Percentiles rank a stretch among this genome's conserved stretches.
phyloP scores from a whole-genome alignment of 257 asterid genomes.

The Salvia hispanica region DNA sequence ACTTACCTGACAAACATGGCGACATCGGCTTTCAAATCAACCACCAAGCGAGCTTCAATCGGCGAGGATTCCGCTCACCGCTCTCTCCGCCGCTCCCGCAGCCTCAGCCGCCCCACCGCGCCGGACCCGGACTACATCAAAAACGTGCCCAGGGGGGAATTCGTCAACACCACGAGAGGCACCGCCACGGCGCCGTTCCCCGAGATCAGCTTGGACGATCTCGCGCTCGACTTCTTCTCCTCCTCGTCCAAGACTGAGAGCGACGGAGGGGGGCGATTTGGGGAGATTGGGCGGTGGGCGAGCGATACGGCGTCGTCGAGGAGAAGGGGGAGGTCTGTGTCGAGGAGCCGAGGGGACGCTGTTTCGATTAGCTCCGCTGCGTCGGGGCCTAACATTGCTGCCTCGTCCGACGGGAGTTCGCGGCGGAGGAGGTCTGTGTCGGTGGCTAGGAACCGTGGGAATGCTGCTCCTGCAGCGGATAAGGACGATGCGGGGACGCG shows the following conservation, averaged over 20 bases:
- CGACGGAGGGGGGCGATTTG: constrained; percentile 44
- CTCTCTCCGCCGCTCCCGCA: constrained; percentile 51
- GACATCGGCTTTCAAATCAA: constrained; percentile 79
- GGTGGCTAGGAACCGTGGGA: constrained; percentile 46
- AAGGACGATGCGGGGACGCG: constrained; percentile 22
- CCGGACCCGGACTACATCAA: constrained; percentile 47
- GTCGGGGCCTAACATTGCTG: constrained; percentile 19
- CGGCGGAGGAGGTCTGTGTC: constrained; percentile 61
- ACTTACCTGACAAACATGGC: constrained; percentile 50
- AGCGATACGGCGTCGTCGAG: constrained; percentile 75
- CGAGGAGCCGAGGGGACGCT: constrained; percentile 46
- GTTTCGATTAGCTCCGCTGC: constrained; percentile 37
- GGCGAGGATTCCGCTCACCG: constrained; percentile 25
- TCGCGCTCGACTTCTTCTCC: constrained; percentile 70
- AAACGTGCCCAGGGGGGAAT: constrained; percentile 60
- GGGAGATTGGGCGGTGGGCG: constrained; percentile 78
- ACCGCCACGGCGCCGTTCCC: constrained; percentile 32
- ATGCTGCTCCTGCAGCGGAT: constrained; percentile 32
- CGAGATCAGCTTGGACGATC: constrained; percentile 87
- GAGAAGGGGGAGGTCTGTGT: constrained; percentile 81
- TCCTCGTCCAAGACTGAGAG: constrained; percentile 45
- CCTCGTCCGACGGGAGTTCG: constrained; percentile 16
- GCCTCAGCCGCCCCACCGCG: constrained; percentile 40
- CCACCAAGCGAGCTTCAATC: constrained; percentile 49
- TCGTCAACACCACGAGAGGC: constrained; percentile 79